Evolutionary conservation across 306 rosid species (phyloP).

Genomic region (Hippophae gyantsensis): DNA sequence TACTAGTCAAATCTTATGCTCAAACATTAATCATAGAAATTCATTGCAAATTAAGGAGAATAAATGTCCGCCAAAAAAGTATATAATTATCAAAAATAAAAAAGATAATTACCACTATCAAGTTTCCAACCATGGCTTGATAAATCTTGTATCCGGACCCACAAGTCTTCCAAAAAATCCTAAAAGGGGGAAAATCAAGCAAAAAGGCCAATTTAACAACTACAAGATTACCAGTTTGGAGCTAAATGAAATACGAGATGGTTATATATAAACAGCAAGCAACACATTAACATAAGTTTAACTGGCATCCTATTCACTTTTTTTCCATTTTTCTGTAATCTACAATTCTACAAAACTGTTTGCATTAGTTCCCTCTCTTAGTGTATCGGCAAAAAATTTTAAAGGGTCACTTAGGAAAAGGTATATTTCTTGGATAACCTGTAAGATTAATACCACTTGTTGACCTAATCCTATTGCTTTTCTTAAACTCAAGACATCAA

Average conservation of each 20-base stretch:
- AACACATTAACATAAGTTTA: neutral
- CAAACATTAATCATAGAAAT: too few species aligned
- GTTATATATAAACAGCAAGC: neutral
- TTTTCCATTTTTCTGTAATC: too few species aligned
- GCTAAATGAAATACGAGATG: neutral
- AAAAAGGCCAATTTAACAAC: neutral
- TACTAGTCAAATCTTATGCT: too few species aligned
- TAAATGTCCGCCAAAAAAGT: neutral
- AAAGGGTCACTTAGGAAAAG: too few species aligned
- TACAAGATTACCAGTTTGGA: neutral
- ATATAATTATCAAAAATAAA: conserved; percentile 7
- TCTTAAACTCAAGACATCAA: too few species aligned
- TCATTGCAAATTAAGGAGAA: neutral
- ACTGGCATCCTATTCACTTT: too few species aligned
- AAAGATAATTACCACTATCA: conserved; percentile 70
- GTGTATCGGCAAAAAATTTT: too few species aligned
- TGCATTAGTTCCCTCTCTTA: too few species aligned
- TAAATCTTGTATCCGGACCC: conserved; percentile 66
- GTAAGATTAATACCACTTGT: too few species aligned
- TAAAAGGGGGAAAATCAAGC: conserved; percentile 23
- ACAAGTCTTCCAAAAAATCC: conserved; percentile 96
- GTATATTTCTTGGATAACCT: too few species aligned
- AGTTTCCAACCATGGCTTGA: conserved; percentile 84
- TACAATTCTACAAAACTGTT: too few species aligned
- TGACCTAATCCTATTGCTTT: too few species aligned